phyloP scores from a whole-genome alignment of 1,284 basidiomycete genomes.

The Irpex lacteus region DNA sequence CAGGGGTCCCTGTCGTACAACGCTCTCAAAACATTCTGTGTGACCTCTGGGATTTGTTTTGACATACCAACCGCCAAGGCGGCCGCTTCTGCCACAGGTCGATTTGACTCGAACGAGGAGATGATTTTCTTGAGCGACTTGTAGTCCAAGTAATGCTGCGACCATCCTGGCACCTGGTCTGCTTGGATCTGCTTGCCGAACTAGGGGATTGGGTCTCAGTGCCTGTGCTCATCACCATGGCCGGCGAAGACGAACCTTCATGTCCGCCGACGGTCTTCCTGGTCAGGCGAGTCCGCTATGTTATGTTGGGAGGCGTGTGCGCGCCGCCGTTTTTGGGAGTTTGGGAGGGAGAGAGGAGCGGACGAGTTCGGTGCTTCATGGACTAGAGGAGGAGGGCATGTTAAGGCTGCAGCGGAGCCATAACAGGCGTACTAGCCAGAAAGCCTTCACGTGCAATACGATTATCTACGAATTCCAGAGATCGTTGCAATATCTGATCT shows the following conservation, averaged over 20 bases:
- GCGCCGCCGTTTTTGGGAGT: neutral
- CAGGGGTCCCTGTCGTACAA: slow-evolving; percentile 13
- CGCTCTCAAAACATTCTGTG: slow-evolving; percentile 2
- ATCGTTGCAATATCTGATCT: slow-evolving; percentile 11
- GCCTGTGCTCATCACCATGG: neutral
- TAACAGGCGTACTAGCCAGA: slow-evolving; percentile 7
- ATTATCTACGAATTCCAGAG: slow-evolving; percentile 10
- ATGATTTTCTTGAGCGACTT: slow-evolving; percentile 99
- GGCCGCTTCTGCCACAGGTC: slow-evolving; percentile 86
- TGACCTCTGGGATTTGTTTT: slow-evolving; percentile 1
- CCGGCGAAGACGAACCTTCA: slow-evolving; percentile 7
- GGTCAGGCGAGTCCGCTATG: neutral
- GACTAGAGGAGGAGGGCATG: slow-evolving; percentile 16
- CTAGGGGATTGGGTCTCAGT: slow-evolving; percentile 38
- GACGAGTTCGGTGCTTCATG: slow-evolving; percentile 15
- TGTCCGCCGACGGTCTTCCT: slow-evolving; percentile 4
- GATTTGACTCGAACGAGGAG: slow-evolving; percentile 92
- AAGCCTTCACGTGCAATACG: slow-evolving; percentile 12
- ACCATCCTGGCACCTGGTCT: slow-evolving; percentile 98
- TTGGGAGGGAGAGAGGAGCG: slow-evolving; percentile 8
- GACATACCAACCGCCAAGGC: slow-evolving; percentile 77
- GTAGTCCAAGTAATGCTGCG: slow-evolving; percentile 95
- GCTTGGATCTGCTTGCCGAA: slow-evolving; percentile 99
- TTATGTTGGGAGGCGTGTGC: slow-evolving; percentile 1
- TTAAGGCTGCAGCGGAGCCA: slow-evolving; percentile 8